Conservation (phyloP, 768 basidiomycete species). For the Leccinum boreale region DNA sequence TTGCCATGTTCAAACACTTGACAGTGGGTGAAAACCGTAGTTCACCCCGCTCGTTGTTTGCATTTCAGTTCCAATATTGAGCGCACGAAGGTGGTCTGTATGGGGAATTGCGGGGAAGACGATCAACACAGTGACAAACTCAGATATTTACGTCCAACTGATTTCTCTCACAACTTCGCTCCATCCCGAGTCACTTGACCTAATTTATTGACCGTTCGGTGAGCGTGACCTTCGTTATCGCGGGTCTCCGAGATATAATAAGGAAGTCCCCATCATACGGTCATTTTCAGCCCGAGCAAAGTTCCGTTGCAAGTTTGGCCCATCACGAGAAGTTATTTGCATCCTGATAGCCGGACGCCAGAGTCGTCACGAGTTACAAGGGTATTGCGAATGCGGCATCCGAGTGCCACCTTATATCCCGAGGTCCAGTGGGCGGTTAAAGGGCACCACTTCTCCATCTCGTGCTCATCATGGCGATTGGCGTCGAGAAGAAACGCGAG, state of each 20-base stretch:
- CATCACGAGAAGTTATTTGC: not conserved
- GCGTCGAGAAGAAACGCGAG: conserved; percentile 13
- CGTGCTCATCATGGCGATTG: conserved; percentile 11
- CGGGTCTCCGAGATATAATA: not conserved
- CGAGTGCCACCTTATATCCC: not conserved
- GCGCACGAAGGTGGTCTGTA: not conserved
- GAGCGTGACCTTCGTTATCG: not conserved
- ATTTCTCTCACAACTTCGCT: not conserved
- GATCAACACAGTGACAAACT: not conserved
- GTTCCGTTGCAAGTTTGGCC: not conserved
- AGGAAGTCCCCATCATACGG: not conserved
- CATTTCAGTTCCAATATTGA: not conserved
- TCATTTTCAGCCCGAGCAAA: not conserved
- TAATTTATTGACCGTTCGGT: not conserved
- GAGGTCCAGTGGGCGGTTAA: not conserved
- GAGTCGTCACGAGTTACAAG: not conserved
- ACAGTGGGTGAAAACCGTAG: not conserved
- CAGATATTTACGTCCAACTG: not conserved
- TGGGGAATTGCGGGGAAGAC: not conserved
- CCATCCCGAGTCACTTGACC: not conserved
- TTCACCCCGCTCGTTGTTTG: not conserved
- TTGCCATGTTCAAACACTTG: not conserved
- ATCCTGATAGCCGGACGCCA: not conserved
- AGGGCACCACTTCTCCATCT: not conserved
- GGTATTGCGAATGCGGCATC: not conserved